Percentiles rank a stretch among this genome's conserved stretches.
Conservation (phyloP, 2,329 filamentous ascomycete species). For the Tolypocladium paradoxum region DNA sequence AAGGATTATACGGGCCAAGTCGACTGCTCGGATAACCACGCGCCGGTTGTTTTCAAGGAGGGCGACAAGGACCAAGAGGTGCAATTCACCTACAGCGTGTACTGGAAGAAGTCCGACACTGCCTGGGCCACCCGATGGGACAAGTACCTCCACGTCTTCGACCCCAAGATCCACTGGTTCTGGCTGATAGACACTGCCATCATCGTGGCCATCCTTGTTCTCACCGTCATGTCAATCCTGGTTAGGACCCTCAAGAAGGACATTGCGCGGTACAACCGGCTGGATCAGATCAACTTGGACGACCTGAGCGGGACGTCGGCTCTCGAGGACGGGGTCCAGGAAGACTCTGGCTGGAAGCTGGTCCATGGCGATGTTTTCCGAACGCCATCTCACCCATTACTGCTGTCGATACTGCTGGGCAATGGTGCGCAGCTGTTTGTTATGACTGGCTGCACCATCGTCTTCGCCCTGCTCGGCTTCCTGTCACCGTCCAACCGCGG, state of each 20-base stretch:
- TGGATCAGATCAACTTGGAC: slow-evolving; percentile 84
- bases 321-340: slow-evolving; percentile 85
- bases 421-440: slow-evolving; percentile 95
- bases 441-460: slow-evolving; percentile 91
- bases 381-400: slow-evolving; percentile 67
- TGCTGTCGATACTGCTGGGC: slow-evolving; percentile 79
- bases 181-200: slow-evolving; percentile 93
- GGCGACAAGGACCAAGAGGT: slow-evolving; percentile 48
- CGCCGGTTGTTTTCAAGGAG: slow-evolving; percentile 52
- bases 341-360: slow-evolving; percentile 97
- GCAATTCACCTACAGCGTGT: slow-evolving; percentile 84
- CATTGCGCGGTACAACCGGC: slow-evolving; percentile 89
- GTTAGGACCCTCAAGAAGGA: slow-evolving; percentile 85
- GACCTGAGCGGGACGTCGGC: slow-evolving; percentile 72
- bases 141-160: slow-evolving; percentile 94
- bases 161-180: slow-evolving; percentile 99
- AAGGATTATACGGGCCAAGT: slow-evolving; percentile 44
- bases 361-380: slow-evolving; percentile 97
- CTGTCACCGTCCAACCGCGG: slow-evolving; percentile 92
- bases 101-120: slow-evolving; percentile 74
- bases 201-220: slow-evolving; percentile 82
- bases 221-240: slow-evolving; percentile 88
- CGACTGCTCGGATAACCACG: slow-evolving; percentile 51
- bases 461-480: slow-evolving; percentile 87
- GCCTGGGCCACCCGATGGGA: slow-evolving; percentile 98